Base-by-base conservation (phyloP, 2,329 filamentous ascomycete species). In the Ophiostoma montium region DNA sequence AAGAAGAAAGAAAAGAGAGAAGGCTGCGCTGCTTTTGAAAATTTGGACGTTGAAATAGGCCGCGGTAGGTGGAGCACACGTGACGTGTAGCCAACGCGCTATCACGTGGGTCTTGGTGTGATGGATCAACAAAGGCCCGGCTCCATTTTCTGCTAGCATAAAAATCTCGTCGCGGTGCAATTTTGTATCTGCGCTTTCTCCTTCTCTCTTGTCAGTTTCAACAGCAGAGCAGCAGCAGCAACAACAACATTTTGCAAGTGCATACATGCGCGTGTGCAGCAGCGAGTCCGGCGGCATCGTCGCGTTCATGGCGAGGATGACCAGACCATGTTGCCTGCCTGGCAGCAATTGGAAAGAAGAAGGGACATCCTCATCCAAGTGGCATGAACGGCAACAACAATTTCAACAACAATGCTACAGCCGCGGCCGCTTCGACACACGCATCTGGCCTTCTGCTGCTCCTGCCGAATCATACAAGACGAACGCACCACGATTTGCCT, bases 401-500 rank as follows among this genome's bases (percentile, higher is more conserved):
- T 19, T 10, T 19, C 35, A 18, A 23, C 12, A 19, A 23, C 36
- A 41, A 18, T 11, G 31, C 31, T 12, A 3, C 19, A 12, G 8
- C 19, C 11, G 7, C 19, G 18, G 8, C 19, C 11, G 7, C 39
- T 12, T 42, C 23, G 27, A 3, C 38, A 41, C 35, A 36, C 13
- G 23, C 23, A 27, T 27, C 23, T 23, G 3, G 7, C 13, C 15
- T 3, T 16, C 39, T 33, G 16, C 35, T 15, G 9, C 9, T 12
- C 21, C 16, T 11, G 7, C 38, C n/a, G 7, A 27, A n/a, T 13
- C 21, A 30, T 2, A 42, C 3, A 13, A 41, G 16, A 42, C 39
- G 39, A 42, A 42, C 39, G 36, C 39, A 44, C 53, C 53, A 53
- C 51, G 46, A 70, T 71, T 77, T 78, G 72, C 75, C 75, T 77